Base-by-base conservation (phyloP, 2,329 filamentous ascomycete genomes). In the Trichophaea hybrida region DNA sequence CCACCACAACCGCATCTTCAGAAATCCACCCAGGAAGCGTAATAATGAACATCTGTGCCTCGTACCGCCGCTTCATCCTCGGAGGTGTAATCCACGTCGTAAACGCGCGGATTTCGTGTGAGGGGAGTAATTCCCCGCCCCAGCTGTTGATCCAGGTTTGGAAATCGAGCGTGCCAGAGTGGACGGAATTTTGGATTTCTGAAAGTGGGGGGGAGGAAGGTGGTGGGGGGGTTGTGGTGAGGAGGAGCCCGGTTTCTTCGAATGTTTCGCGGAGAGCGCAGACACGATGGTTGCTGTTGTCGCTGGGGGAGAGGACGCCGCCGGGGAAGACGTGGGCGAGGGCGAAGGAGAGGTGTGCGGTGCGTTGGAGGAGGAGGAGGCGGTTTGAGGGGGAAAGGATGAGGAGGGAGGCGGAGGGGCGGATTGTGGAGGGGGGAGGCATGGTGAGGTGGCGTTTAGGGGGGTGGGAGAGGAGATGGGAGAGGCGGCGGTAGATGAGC, bases 41-140 rank as follows among this genome's bases (percentile, higher is more conserved):
- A 73, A 95, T 95, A 8, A 97, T 72, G 73, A 97, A 98, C 91
- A 97, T 97, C 70, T 96, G 90, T 0, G 91, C 96, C 0, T 86
- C 88, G 74, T 94, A 98, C 50, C 93, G 80, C 67, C 84, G 88
- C 0, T 82, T 79, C 1, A 84, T 75, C 62, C 80, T 81, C 0
- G 76, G 72, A 0, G 91, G 91, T 1, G 93, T 97, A 59, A 97
- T 78, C 93, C 93, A 97, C 57, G 88, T 81, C 0, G 90, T 95
- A 43, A 66, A 67, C 1, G 64, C 63, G 33, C 59, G 57, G 15
- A 68, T 48, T 12, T 56, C 54, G 3, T 49, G 55, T 7, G 61
- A 50, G 13, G 68, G 60, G 1, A 64, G 64, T 4, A 56, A n/a
- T 15, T 67, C 64, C 5, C 61, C 57, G 10, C 65, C 58, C 57